phyloP scores from a whole-genome alignment of 305 asterid species.

The Ajuga reptans region DNA sequence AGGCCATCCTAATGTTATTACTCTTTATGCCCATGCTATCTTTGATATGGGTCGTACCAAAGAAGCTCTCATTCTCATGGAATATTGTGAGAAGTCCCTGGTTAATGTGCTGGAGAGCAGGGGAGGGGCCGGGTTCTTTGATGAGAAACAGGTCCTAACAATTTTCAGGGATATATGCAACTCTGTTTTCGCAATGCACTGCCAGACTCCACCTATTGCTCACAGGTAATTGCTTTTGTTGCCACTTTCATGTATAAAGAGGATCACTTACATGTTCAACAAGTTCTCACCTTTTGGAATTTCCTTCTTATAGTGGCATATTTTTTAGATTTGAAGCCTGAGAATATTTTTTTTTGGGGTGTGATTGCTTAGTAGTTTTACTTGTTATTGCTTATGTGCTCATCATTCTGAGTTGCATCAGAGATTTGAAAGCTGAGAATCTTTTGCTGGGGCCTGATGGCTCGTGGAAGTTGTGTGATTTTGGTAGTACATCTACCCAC shows the following conservation, averaged over 20 bases:
- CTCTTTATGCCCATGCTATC: constrained; percentile 57
- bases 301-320: not conserved
- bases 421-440: constrained; percentile 97
- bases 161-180: constrained; percentile 79
- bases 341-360: constrained; percentile 72
- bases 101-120: constrained; percentile 79
- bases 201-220: constrained; percentile 84
- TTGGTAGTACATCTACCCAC: constrained; percentile 92
- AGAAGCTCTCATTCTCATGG: constrained; percentile 91
- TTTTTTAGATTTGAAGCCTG: constrained; percentile 75
- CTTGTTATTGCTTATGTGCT: not conserved
- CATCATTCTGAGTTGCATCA: constrained; percentile 33
- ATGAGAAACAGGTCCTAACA: constrained; percentile 74
- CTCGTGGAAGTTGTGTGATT: constrained; percentile 89
- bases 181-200: constrained; percentile 92
- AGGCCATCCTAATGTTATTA: constrained; percentile 85
- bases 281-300: not conserved
- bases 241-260: not conserved
- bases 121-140: constrained; percentile 85
- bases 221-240: constrained; percentile 52
- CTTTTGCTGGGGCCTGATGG: constrained; percentile 91
- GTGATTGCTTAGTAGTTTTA: constrained; percentile 42
- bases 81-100: constrained; percentile 79
- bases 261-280: not conserved
- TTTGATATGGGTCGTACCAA: constrained; percentile 91